Base-by-base conservation (phyloP, 2,329 filamentous ascomycete genomes). In the Arthrinium phaeospermum region DNA sequence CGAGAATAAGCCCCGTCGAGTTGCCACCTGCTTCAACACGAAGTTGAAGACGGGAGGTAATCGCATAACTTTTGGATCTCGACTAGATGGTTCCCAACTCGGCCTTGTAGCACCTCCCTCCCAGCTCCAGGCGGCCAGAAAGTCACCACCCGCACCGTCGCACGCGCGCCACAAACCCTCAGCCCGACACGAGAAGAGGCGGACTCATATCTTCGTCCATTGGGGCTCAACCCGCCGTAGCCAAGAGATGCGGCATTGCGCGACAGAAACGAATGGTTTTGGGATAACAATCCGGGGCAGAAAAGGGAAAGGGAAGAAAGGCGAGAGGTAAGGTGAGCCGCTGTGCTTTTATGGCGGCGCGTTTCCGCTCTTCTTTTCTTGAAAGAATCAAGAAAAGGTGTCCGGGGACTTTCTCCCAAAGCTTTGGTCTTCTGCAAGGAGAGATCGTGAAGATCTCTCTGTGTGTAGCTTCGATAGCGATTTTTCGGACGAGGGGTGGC, bases 381-480 rank as follows among this genome's bases (percentile, higher is more conserved):
- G 57, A 64, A 41, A 64, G 53, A n/a, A 85, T 80, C 80, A 79
- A 80, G 78, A 75, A 78, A 79, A 77, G 81, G 86, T 92, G 95
- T 98, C 96, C 96, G 96, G 96, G 96, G 96, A 98, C 96, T 98
- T 98, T 98, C 96, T 98, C 96, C 96, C 95, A 96, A 98, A 98
- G 95, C 95, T 41, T 37, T 37, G 16, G 27, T 30, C 27, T 37
- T 22, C 34, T 82, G 77, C 80, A 69, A 80, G 79, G 81, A 76
- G 80, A 81, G 81, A 84, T 76, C 24, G 79, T 78, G 78, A 76
- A 82, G 80, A 78, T 90, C 88, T 93, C 94, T 92, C 94, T 97
- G 86, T 92, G 94, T 95, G 86, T 80, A 94, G 95, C 96, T 98
- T 98, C 93, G 95, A 97, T 91, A 93, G 95, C 96, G 96, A 98